Conservation (phyloP, 306 rosid genomes). For the Neltuma alba region DNA sequence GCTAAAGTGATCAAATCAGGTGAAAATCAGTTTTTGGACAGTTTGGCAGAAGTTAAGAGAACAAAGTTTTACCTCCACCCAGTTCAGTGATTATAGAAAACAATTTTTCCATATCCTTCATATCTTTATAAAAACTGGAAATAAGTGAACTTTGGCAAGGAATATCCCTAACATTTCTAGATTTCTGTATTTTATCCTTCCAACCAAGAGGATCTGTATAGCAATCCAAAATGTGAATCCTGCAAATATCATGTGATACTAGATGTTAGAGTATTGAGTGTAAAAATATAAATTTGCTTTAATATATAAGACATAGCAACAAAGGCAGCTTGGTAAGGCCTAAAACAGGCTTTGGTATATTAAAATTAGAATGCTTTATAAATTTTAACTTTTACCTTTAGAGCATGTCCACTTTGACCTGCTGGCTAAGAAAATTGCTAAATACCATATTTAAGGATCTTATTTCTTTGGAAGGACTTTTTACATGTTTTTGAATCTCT, state of each 20-base stretch:
- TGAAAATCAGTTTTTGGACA: background rate
- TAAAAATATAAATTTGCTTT: background rate
- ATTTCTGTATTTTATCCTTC: constrained; percentile 59
- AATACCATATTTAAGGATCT: background rate
- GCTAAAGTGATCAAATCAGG: background rate
- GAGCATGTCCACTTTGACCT: background rate
- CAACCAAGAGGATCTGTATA: constrained; percentile 97
- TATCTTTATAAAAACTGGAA: constrained; percentile 51
- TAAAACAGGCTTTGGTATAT: background rate
- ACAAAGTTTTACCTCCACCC: constrained; percentile 65
- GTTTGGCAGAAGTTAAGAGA: background rate
- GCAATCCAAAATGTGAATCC: constrained; percentile 93
- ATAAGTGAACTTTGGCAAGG: constrained; percentile 44
- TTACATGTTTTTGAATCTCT: background rate
- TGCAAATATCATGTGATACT: constrained; percentile 40
- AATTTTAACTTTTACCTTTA: background rate
- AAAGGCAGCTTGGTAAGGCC: background rate
- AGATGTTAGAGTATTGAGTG: background rate
- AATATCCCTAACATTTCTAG: constrained; percentile 37
- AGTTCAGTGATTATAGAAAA: constrained; percentile 55
- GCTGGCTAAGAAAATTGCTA: background rate
- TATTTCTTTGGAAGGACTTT: background rate
- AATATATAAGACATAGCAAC: background rate
- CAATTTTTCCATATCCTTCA: constrained; percentile 67
- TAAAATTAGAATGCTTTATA: background rate